These are phyloP conservation scores for Chrysoporthe deuterocubensis DNA, from an alignment of 2,329 filamentous ascomycete genomes.

Conservation along the genomic window DNA sequence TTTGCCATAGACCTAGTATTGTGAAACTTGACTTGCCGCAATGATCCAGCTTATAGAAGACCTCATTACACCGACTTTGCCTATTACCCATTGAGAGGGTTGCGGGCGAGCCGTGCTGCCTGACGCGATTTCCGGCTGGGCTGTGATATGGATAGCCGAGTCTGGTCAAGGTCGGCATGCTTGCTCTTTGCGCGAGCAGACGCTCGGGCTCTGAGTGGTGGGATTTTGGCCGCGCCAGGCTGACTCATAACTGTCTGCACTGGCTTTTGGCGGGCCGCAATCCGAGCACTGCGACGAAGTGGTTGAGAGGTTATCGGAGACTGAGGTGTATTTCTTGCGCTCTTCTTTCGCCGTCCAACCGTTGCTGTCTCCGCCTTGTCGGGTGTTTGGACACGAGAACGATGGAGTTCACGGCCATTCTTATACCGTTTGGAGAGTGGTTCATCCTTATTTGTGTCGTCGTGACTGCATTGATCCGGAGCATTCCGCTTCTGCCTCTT, in stretches of 20 bases:
- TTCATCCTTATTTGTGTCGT: neutral
- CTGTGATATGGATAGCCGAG: neutral
- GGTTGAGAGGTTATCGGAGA: neutral
- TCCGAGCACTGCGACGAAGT: constrained; percentile 4
- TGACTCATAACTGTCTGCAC: no score
- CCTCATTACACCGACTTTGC: constrained; percentile 4
- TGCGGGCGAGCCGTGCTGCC: neutral
- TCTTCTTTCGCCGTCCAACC: neutral
- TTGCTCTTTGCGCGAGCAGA: neutral
- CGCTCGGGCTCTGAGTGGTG: constrained; percentile 3
- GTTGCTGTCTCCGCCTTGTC: neutral
- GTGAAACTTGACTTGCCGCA: no score
- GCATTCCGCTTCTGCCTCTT: neutral
- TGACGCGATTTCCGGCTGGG: constrained; percentile 1
- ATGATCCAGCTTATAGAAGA: no score
- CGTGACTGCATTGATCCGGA: neutral
- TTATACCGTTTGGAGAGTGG: neutral
- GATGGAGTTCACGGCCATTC: neutral
- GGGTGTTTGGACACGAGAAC: neutral
- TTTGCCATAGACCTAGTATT: no score
- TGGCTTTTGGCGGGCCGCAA: neutral
- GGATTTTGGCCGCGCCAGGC: no score
- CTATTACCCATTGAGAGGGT: constrained; percentile 1
- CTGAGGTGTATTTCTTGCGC: constrained; percentile 2
- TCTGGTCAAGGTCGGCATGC: neutral